Percentiles rank a stretch among this genome's conserved stretches.
These are phyloP conservation scores for Chloroidium sp. DNA, from an alignment of 163 green algal genomes.

Conservation along the genomic window DNA sequence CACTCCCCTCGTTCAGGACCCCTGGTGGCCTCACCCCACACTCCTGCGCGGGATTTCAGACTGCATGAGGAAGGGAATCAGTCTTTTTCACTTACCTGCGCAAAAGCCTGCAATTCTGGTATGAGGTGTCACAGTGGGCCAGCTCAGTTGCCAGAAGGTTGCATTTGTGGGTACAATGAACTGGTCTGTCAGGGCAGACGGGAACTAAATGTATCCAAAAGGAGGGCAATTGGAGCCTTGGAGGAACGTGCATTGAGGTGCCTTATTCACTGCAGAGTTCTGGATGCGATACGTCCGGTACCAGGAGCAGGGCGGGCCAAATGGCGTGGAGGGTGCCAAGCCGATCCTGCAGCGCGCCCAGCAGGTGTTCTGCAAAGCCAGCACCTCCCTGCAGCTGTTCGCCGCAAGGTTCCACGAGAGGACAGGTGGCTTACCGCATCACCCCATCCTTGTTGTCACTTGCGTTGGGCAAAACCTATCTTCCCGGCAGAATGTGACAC, in stretches of 20 bases:
- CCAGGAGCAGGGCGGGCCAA: slow-evolving; percentile 30
- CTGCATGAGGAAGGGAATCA: no score
- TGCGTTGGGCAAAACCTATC: no score
- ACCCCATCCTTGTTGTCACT: no score
- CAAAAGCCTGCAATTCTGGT: neutral
- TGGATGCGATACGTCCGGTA: slow-evolving; percentile 70
- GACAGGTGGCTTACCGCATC: slow-evolving; percentile 28
- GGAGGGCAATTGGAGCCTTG: neutral
- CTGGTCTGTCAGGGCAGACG: neutral
- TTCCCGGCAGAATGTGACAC: no score
- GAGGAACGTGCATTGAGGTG: neutral
- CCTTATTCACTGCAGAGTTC: slow-evolving; percentile 44
- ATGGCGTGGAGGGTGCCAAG: slow-evolving; percentile 23
- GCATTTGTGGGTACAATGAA: neutral
- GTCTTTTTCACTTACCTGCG: no score
- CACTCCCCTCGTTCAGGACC: neutral
- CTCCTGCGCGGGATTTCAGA: neutral
- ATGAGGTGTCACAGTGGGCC: neutral
- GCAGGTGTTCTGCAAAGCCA: slow-evolving; percentile 51
- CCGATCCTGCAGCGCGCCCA: slow-evolving; percentile 42
- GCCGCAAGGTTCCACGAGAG: slow-evolving; percentile 58
- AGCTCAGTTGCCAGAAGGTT: neutral
- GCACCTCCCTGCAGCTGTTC: slow-evolving; percentile 57
- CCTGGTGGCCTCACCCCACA: neutral
- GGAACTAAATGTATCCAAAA: neutral